Evolutionary conservation across 805 yeast genomes (phyloP), one percentile per base, ranked within the genome.

Genomic region (Cyberlindnera samutprakarnensis): DNA sequence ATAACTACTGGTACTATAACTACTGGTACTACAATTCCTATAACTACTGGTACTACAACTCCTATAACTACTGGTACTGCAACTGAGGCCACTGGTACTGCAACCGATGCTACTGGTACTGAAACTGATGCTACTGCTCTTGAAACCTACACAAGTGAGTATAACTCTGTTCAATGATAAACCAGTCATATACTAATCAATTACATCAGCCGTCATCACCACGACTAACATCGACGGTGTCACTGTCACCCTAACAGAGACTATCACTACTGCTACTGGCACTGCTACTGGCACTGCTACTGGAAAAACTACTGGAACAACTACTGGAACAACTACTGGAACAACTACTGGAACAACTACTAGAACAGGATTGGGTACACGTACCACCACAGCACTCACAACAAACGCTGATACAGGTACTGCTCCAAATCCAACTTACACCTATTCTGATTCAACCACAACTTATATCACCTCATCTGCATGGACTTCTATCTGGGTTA

Each of bases 401-500:
- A 35, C 25, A 5, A 29, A 37, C 27, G 16, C 34, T 2, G 29
- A 25, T 3, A 32, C 43, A 10, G 35, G 31, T 14, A 32, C 43
- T 4, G 32, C 30, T 2, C 24, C 37, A 12, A 45, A 51, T 32
- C 56, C 56, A 41, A 40, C 44, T 2, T 51, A 43, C 34, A 47
- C 52, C n/a, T 51, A 47, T 29, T 43, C 53, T 2, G 56, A 51
- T 33, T 31, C 42, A 16, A 41, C 54, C n/a, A 51, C 56, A 5
- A 51, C 56, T 6, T 51, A 51, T 29, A 21, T 46, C 27, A 51
- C 56, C n/a, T 49, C 54, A 3, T 47, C 53, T 1, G 49, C 39
- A 13, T 51, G 56, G 56, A 51, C 56, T 4, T 51, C 56, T 3
- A 49, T 73, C 22, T 77, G 80, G 75, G 71, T 65, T 20, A 75